Evolutionary conservation across 176 grass and related monocot genomes (phyloP).

Genomic region (Poa annua): DNA sequence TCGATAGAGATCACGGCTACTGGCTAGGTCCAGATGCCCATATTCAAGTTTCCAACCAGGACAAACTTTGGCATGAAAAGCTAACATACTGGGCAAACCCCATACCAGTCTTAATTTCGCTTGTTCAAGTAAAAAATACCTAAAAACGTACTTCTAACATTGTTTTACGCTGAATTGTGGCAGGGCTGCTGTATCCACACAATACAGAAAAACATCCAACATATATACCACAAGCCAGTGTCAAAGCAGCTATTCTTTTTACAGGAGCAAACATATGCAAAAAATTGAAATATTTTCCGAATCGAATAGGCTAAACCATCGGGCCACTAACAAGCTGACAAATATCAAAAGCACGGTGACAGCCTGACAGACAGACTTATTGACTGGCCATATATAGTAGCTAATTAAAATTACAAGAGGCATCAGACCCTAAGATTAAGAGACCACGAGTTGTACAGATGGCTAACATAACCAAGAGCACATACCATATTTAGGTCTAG

Average conservation of each 20-base stretch:
- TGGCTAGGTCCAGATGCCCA: not conserved
- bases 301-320: not conserved
- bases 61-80: not conserved
- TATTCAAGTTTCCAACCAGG: not conserved
- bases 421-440: slow-evolving; percentile 43
- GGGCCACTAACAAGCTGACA: slow-evolving; percentile 26
- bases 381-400: slow-evolving; percentile 16
- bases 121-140: not conserved
- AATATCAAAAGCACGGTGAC: slow-evolving; percentile 2
- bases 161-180: too few species aligned
- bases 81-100: not conserved
- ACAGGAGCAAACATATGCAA: slow-evolving; percentile 32
- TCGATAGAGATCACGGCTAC: not conserved
- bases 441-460: slow-evolving; percentile 37
- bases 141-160: not conserved
- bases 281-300: slow-evolving; percentile 23
- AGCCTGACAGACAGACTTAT: not conserved
- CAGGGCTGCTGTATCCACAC: not conserved
- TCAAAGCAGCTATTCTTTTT: slow-evolving; percentile 18
- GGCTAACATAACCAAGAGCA: slow-evolving; percentile 34
- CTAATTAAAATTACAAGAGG: slow-evolving; percentile 52
- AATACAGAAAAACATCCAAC: slow-evolving; percentile 1
- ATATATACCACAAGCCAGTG: not conserved
- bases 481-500: slow-evolving; percentile 24
- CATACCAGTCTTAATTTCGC: not conserved